Evolutionary conservation across 2,329 filamentous ascomycete genomes (phyloP).

Genomic region (Monosporascus sp.): DNA sequence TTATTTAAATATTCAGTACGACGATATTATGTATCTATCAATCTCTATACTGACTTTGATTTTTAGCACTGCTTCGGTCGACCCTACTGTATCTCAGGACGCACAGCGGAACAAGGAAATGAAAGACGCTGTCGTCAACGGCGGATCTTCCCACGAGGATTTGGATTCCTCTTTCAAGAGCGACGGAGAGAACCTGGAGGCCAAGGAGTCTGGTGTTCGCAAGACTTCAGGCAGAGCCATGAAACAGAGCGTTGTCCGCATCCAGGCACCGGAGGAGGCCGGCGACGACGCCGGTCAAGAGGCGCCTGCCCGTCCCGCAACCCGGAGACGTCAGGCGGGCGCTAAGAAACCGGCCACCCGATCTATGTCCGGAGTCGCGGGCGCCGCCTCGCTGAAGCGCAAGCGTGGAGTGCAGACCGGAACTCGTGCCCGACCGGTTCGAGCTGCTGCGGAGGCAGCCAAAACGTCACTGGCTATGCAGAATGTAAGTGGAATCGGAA

Average conservation of each 20-base stretch:
- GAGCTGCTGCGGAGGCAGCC: conserved; percentile 12
- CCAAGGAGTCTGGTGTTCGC: background rate
- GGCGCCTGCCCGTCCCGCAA: background rate
- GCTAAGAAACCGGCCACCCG: background rate
- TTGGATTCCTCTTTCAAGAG: background rate
- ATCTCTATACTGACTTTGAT: too few relatives aligned
- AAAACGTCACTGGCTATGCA: conserved; percentile 7
- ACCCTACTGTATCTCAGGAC: too few relatives aligned
- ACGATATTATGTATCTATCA: too few relatives aligned
- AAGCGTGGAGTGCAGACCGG: background rate
- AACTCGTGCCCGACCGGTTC: conserved; percentile 8
- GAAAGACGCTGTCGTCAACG: background rate
- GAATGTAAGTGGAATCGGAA: conserved; percentile 6
- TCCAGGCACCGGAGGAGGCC: background rate
- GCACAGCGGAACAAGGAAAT: background rate
- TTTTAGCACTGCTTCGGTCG: too few relatives aligned
- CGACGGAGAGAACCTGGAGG: background rate
- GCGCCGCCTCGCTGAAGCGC: conserved; percentile 1
- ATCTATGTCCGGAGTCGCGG: background rate
- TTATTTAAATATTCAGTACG: too few relatives aligned
- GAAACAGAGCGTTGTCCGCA: background rate
- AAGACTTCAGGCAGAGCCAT: background rate
- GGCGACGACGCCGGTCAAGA: background rate
- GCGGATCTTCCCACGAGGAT: background rate
- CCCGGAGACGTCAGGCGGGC: background rate